Evolutionary conservation across 2,329 filamentous ascomycete genomes (phyloP), one percentile per base, ranked within the genome.

Genomic region (Penicillium concentricum): DNA sequence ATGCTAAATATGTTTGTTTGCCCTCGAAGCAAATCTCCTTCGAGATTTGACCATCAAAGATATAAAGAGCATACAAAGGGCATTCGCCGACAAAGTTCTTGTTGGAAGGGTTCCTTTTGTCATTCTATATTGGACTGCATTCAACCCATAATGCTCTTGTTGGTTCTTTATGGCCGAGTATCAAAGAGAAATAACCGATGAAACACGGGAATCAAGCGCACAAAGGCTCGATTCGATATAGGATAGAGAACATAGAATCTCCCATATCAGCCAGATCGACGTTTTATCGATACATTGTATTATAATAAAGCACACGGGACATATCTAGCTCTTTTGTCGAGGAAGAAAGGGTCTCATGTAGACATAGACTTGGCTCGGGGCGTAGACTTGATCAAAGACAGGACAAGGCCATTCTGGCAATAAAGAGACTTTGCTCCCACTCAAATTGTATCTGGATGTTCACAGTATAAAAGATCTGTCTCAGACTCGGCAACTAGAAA

Each of bases 1-100:
- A 5, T 52, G 41, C 10, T 30, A 15, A 54, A 26, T 3, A 30
- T 24, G 7, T 24, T 26, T 18, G 16, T 48, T n/a, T 24, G 9
- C 2, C 8, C 22, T 46, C 20, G 24, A 52, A 37, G n/a, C 8
- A 2, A 12, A 38, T 8, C 4, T 7, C n/a, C 16, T 44, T 51
- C 49, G 39, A 52, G 22, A 35, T 28, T 37, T 30, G 32, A 52
- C 2, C 43, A 20, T 16, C 34, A 26, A 34, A 13, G 10, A 8
- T n/a, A 49, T 26, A 54, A 54, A 54, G 43, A 41, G 13, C 34
- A 41, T 26, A 41, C 16, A 54, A 49, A 41, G 26, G 43, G 13
- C 10, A 42, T 32, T 41, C 5, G n/a, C 26, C 5, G 13, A 26
- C 28, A 49, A 42, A 20, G 42, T 24, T 18, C 10, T 35, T 51